Evolutionary conservation across 768 basidiomycete genomes (phyloP), one percentile per base, ranked within the genome.

Genomic region (Leucosporidium yakuticum): DNA sequence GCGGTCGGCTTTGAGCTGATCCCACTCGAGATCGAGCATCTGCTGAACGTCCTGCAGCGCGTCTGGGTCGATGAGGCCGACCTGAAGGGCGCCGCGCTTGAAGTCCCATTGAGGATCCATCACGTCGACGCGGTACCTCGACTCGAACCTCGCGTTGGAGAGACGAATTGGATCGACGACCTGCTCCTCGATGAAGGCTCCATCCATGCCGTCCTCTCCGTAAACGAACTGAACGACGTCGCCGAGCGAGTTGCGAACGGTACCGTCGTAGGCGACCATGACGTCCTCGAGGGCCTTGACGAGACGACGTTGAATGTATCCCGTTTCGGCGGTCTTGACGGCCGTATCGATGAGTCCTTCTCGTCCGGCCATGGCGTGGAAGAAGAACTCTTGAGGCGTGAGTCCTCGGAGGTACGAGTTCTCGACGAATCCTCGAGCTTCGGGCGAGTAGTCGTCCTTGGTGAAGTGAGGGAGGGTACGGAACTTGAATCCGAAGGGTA

Each of bases 341-440:
- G 96, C 96, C 5, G 96, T 98, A 83, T 99, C 96, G 76, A 98
- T 97, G 62, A 99, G 80, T 83, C 96, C 96, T 80, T 98, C 96
- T 74, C 96, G 90, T 80, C 96, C 95, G 75, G 95, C 95, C 95
- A 98, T 98, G 65, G 96, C 96, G 79, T 99, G 96, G 86, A 99
- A 98, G 84, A 98, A 98, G 83, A 91, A 99, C 77, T 99, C 96
- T 72, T 97, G 93, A 0, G 96, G 95, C 4, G 94, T 98, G 68
- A 99, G 78, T 31, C 96, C 72, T 65, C 94, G 89, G 44, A 98
- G 83, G 76, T 98, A 98, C 27, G 96, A 98, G 78, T 99, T 99
- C 79, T 98, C 96, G 69, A 99, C 96, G 78, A 98, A 99, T 23
- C 96, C 96, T 64, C 95, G 88, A 9, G 96, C 89, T 76, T 98